A percentile compares a stretch with the other conserved stretches of the same genome.
Conservation (phyloP, 495 filamentous ascomycete genomes). For the Penicillium crystallinum region DNA sequence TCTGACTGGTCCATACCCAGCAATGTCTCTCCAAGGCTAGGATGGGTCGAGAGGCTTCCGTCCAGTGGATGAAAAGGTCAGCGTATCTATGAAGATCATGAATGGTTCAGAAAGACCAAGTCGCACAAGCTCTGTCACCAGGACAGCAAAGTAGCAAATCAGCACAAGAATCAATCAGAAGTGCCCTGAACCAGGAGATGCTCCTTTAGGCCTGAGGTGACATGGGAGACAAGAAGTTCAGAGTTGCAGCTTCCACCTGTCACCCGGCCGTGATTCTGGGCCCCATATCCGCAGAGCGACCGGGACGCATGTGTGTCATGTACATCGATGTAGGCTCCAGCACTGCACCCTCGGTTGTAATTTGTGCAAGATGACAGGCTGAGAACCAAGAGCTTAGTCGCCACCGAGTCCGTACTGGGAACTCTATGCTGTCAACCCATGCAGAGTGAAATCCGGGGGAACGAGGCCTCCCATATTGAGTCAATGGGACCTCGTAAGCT, state of each 20-base stretch:
- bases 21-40: not conserved
- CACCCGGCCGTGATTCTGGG: not conserved
- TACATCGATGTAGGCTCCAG: not conserved
- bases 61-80: not conserved
- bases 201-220: not conserved
- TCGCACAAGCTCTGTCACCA: not conserved
- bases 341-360: not conserved
- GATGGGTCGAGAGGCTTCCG: not conserved
- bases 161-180: not conserved
- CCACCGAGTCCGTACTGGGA: slow-evolving; percentile 5
- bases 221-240: not conserved
- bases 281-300: not conserved
- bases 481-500: slow-evolving; percentile 5
- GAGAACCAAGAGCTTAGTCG: not conserved
- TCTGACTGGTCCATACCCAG: not conserved
- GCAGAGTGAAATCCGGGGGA: slow-evolving; percentile 13
- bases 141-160: not conserved
- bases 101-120: not conserved
- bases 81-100: not conserved
- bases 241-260: not conserved
- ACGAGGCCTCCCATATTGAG: not conserved
- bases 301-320: not conserved
- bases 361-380: not conserved
- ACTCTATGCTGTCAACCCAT: slow-evolving; percentile 12
- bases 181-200: not conserved